Percentiles rank a stretch among this genome's conserved stretches.
Evolutionary conservation across 2,329 filamentous ascomycete genomes (phyloP).

Genomic region (Corinectria fuckeliana): DNA sequence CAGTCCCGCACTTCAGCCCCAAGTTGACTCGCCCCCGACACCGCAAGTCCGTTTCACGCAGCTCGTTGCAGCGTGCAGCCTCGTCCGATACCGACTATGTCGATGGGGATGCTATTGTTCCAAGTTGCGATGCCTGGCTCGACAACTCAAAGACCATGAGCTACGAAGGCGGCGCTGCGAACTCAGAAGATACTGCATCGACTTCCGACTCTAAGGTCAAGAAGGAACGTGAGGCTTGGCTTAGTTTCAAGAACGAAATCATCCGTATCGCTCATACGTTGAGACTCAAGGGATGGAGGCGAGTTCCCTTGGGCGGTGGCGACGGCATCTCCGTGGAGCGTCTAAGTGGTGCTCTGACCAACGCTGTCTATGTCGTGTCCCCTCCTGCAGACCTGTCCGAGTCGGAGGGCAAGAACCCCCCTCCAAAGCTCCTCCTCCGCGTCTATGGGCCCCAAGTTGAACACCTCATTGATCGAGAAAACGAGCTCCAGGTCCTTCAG

Average conservation of each 20-base stretch:
- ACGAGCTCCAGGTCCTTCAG: slow-evolving; percentile 84
- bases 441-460: slow-evolving; percentile 96
- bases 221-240: slow-evolving; percentile 80
- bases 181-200: slow-evolving; percentile 47
- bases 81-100: slow-evolving; percentile 87
- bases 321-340: slow-evolving; percentile 74
- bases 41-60: slow-evolving; percentile 39
- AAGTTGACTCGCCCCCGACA: slow-evolving; percentile 52
- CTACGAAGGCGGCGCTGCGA: slow-evolving; percentile 63
- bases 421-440: slow-evolving; percentile 79
- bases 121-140: slow-evolving; percentile 80
- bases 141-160: slow-evolving; percentile 91
- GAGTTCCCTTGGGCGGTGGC: slow-evolving; percentile 75
- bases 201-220: slow-evolving; percentile 53
- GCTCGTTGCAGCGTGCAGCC: slow-evolving; percentile 51
- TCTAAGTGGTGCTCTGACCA: slow-evolving; percentile 90
- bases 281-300: slow-evolving; percentile 88
- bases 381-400: slow-evolving; percentile 70
- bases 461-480: slow-evolving; percentile 92
- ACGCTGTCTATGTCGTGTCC: slow-evolving; percentile 93
- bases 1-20: slow-evolving; percentile 52
- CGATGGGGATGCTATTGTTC: slow-evolving; percentile 83
- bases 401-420: slow-evolving; percentile 51
- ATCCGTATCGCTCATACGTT: slow-evolving; percentile 88
- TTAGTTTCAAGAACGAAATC: slow-evolving; percentile 90